These are phyloP conservation scores for Leccinum broughii DNA, from an alignment of 768 basidiomycete species.

Conservation along the genomic window DNA sequence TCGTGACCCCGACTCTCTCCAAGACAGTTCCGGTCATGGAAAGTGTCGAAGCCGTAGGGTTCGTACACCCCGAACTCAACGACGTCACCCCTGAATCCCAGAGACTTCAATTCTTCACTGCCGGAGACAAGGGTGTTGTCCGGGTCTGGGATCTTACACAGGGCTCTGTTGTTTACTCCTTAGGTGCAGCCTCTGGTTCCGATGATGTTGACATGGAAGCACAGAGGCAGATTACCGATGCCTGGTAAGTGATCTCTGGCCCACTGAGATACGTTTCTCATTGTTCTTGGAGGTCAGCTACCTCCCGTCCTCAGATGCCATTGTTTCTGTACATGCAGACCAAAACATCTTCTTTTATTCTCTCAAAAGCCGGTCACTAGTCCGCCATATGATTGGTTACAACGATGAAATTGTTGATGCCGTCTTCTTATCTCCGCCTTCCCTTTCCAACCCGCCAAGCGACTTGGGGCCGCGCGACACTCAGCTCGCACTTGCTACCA, in stretches of 20 bases:
- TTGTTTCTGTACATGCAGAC: conserved; percentile 90
- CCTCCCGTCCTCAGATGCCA: conserved; percentile 56
- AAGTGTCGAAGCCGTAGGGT: conserved; percentile 83
- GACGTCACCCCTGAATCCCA: conserved; percentile 36
- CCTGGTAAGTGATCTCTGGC: conserved; percentile 59
- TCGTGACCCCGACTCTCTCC: conserved; percentile 55
- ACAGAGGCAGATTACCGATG: conserved; percentile 79
- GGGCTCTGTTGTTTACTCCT: conserved; percentile 60
- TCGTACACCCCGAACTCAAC: conserved; percentile 54
- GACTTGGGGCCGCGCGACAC: conserved; percentile 47
- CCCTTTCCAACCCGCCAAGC: conserved; percentile 21
- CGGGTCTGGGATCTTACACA: conserved; percentile 81
- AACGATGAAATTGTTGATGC: conserved; percentile 98
- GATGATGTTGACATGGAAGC: conserved; percentile 59
- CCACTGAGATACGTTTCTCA: conserved; percentile 15
- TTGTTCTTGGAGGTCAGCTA: conserved; percentile 50
- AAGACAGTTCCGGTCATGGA: conserved; percentile 85
- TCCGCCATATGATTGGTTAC: conserved; percentile 89
- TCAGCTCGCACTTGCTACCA: conserved; percentile 93
- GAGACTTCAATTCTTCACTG: conserved; percentile 76
- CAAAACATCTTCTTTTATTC: conserved; percentile 96
- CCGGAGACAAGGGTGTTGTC: conserved; percentile 85
- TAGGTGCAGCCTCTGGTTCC: conserved; percentile 45
- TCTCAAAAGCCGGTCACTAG: conserved; percentile 57
- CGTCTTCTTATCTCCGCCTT: conserved; percentile 62